Conservation (phyloP, 2,329 filamentous ascomycete species). For the Coniochaeta sp. region DNA sequence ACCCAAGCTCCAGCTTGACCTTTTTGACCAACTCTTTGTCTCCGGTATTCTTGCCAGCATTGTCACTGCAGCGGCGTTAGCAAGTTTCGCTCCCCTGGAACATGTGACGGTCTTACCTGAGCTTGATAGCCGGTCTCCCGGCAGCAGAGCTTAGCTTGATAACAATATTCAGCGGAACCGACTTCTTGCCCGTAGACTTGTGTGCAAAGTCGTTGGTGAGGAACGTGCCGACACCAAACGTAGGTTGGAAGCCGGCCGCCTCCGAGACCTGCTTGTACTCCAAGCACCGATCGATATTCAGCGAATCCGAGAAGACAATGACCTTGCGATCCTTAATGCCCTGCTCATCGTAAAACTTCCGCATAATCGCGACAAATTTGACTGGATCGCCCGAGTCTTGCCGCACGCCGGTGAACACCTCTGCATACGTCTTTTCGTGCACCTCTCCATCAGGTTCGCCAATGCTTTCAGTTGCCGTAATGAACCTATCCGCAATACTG, state of each 20-base stretch:
- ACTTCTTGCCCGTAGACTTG: conserved; percentile 68
- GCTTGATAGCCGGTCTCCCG: conserved; percentile 80
- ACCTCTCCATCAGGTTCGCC: conserved; percentile 29
- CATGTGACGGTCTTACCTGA: conserved; percentile 43
- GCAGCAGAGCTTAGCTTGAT: conserved; percentile 88
- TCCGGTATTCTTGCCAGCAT: conserved; percentile 90
- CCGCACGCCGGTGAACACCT: conserved; percentile 75
- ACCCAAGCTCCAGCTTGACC: conserved; percentile 81
- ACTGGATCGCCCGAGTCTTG: conserved; percentile 87
- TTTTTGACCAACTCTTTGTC: conserved; percentile 69
- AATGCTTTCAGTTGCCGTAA: conserved; percentile 11
- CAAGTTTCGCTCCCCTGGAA: neutral
- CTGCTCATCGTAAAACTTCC: conserved; percentile 67
- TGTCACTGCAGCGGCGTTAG: conserved; percentile 46
- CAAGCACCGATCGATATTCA: conserved; percentile 85
- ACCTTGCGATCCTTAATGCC: conserved; percentile 75
- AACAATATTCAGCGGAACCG: conserved; percentile 89
- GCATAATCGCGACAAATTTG: conserved; percentile 71
- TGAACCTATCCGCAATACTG: conserved; percentile 21
- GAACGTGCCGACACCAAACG: conserved; percentile 92
- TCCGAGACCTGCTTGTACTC: conserved; percentile 85
- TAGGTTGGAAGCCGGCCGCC: conserved; percentile 70
- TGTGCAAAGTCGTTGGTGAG: conserved; percentile 91
- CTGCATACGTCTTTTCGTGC: conserved; percentile 59
- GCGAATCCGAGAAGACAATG: conserved; percentile 91